A percentile compares a stretch with the other conserved stretches of the same genome.
Evolutionary conservation across 441 rosid genomes (phyloP).

Genomic region (Capsella rubella): DNA sequence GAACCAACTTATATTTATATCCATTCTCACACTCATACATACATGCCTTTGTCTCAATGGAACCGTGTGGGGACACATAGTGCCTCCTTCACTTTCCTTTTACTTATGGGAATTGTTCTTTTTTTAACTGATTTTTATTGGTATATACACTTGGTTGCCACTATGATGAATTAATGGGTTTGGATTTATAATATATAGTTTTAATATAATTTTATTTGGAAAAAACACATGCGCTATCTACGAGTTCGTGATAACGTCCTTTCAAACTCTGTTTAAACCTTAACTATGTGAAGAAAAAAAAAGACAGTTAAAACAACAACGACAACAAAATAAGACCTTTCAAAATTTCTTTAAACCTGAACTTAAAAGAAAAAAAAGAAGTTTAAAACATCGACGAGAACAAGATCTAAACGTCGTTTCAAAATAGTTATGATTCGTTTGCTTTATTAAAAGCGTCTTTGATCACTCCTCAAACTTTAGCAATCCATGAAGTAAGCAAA

Average conservation of each 20-base stretch:
- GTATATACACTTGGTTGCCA: slow-evolving; percentile 45
- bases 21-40: not conserved
- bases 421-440: slow-evolving; percentile 26
- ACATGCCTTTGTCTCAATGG: slow-evolving; percentile 40
- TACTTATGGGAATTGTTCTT: not conserved
- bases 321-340: not conserved
- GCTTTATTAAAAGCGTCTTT: slow-evolving; percentile 32
- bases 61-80: slow-evolving; percentile 48
- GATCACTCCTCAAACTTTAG: slow-evolving; percentile 29
- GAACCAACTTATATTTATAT: slow-evolving; percentile 17
- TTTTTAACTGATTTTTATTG: slow-evolving; percentile 27
- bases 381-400: too few relatives aligned
- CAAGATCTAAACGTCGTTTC: too few relatives aligned
- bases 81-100: slow-evolving; percentile 27
- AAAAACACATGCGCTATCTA: slow-evolving; percentile 6
- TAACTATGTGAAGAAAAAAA: not conserved
- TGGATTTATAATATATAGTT: slow-evolving; percentile 7
- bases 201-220: slow-evolving; percentile 9
- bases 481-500: slow-evolving; percentile 31
- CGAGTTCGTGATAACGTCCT: not conserved
- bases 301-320: not conserved
- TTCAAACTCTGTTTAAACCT: not conserved
- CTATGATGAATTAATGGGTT: slow-evolving; percentile 42
- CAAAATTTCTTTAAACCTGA: not conserved
- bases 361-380: too few relatives aligned